Percentiles rank a stretch among this genome's conserved stretches.
These are phyloP conservation scores for Cymbomonas tetramitiformis DNA, from an alignment of 139 green algal genomes.

Conservation along the genomic window DNA sequence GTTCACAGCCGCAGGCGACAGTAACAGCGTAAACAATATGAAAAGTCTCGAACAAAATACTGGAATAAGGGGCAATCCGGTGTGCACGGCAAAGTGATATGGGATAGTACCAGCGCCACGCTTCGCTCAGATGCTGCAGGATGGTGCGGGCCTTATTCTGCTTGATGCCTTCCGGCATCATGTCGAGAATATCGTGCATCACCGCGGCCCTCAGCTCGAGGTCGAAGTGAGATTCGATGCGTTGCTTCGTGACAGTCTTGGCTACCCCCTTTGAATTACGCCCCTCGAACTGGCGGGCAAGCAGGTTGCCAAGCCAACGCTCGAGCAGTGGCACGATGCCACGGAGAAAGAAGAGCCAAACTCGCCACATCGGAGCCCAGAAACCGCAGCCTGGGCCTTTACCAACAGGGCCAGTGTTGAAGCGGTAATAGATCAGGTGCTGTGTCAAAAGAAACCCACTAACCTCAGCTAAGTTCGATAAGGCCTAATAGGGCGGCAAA, in stretches of 20 bases:
- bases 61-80: conserved; percentile 11
- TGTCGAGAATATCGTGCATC: conserved; percentile 99
- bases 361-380: conserved; percentile 97
- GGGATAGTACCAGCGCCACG: conserved; percentile 94
- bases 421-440: conserved; percentile 98
- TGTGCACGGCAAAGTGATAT: too few relatives aligned
- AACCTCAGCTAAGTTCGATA: too few relatives aligned
- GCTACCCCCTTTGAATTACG: conserved; percentile 84
- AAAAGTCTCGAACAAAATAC: too few relatives aligned
- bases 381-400: conserved; percentile 97
- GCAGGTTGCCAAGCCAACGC: conserved; percentile 96
- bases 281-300: conserved; percentile 96
- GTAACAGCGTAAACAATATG: too few relatives aligned
- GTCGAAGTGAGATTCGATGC: conserved; percentile 96
- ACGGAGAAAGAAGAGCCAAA: conserved; percentile 99
- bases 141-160: conserved; percentile 91
- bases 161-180: conserved; percentile 94
- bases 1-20: too few relatives aligned
- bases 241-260: conserved; percentile 97
- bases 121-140: conserved; percentile 95
- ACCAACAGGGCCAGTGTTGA: conserved; percentile 91
- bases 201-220: conserved; percentile 90
- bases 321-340: conserved; percentile 94
- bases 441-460: too few relatives aligned
- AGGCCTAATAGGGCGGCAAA: too few relatives aligned